phyloP scores from a whole-genome alignment of 1,139 yeast species.

The Hemisphaericaspora subhashii region DNA sequence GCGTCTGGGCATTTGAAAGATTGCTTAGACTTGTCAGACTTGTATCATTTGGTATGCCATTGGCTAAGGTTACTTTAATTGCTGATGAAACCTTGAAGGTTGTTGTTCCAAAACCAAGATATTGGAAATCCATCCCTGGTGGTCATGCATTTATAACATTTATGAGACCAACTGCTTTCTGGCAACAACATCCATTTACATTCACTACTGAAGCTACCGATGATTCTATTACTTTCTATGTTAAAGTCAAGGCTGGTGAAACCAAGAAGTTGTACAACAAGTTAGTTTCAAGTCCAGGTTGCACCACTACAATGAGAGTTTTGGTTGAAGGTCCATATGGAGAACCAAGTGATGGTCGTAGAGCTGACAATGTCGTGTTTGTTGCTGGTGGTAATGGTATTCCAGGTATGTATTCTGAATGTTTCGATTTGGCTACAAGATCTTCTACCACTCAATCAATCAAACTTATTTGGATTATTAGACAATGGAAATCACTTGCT shows the following conservation, averaged over 20 bases:
- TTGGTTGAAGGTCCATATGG: conserved; percentile 42
- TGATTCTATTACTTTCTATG: conserved; percentile 26
- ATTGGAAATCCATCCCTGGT: conserved; percentile 44
- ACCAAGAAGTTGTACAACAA: conserved; percentile 30
- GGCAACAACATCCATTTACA: conserved; percentile 41
- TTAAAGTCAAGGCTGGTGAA: conserved; percentile 34
- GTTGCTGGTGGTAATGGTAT: conserved; percentile 44
- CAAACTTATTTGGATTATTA: conserved; percentile 36
- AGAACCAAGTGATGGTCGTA: conserved; percentile 27
- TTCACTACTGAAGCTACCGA: conserved; percentile 24
- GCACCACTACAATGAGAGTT: conserved; percentile 26
- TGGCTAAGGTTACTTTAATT: conserved; percentile 32
- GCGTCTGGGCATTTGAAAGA: conserved; percentile 45
- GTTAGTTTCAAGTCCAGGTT: conserved; percentile 26
- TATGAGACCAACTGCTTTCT: conserved; percentile 42
- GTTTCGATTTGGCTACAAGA: conserved; percentile 33
- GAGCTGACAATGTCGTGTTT: conserved; percentile 31
- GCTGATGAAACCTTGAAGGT: conserved; percentile 42
- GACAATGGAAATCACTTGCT: conserved; percentile 42
- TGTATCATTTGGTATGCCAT: conserved; percentile 33
- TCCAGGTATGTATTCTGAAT: conserved; percentile 45
- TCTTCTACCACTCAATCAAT: conserved; percentile 20
- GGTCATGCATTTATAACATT: conserved; percentile 50
- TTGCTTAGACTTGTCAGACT: conserved; percentile 32
- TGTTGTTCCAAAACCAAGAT: conserved; percentile 35